Evolutionary conservation across 805 yeast genomes (phyloP), one percentile per base, ranked within the genome.

Genomic region (Lipomyces japonicus): DNA sequence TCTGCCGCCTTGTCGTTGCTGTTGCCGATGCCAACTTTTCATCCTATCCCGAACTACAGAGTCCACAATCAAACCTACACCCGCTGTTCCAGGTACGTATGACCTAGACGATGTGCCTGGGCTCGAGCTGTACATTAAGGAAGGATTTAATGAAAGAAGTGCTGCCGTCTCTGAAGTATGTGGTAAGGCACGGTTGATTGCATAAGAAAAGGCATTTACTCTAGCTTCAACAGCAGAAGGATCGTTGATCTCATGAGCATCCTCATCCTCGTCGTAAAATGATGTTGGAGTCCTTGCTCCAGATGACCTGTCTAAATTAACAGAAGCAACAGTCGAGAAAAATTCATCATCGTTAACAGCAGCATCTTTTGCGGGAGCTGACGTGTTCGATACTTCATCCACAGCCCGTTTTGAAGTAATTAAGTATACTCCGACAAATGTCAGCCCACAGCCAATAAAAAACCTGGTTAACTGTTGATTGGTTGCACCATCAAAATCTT

Each of bases 361-460:
- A 12, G 7, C 21, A 14, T 6, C 21, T 34, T 34, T 34, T 14
- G 37, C 5, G 7, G 21, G 7, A 12, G 10, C 37, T n/a, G 37
- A 7, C 7, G 21, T 34, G 19, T 34, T 19, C 5, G n/a, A 9
- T 34, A 19, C n/a, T 12, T 23, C 23, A 18, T 28, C 16, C 10
- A 30, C 5, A 18, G 42, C 40, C 26, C 59, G 44, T 18, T 48
- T 50, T 12, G 59, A 48, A 3, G 70, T 63, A 28, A 73, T 71
- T 28, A 66, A 53, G 63, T 71, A 72, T 3, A 74, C 79, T 1
- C 79, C 78, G 4, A 61, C 45, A 40, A 74, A 69, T 0, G 75
- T 68, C 16, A 73, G 54, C 2, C 58, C 26, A 25, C 75, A 68
- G 2, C 77, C 78, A 2, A 57, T 14, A 0, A 63, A 16, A 46